Evolutionary conservation across 345 rosid genomes (phyloP), one percentile per base, ranked within the genome.

Genomic region (Corchorus capsularis): DNA sequence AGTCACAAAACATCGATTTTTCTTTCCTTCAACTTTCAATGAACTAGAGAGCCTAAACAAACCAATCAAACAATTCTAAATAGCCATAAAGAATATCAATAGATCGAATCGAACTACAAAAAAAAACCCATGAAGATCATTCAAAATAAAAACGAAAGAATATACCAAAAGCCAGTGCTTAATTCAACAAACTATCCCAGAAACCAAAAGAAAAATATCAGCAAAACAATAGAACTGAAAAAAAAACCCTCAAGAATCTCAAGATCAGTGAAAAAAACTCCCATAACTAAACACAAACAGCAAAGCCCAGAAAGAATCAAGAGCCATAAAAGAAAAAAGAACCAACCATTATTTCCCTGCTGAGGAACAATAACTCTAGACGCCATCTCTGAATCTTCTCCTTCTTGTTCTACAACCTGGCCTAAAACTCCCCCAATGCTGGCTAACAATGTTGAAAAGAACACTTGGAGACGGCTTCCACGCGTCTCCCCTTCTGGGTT

Each of bases 381-480:
- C 50, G 82, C 88, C 97, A 90, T 93, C 10, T n/a, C 73, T 39
- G 72, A 75, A 47, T 4, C 56, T 71, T 78, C 76, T 39, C 6
- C 43, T 62, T 66, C 78, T 8, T 71, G 71, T 75, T 83, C 86
- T 15, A 75, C 86, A 35, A 74, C 71, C 61, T 80, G 82, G 53
- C 85, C 83, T 50, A 91, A 80, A 34, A 86, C 91, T 78, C 88
- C 91, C 27, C 88, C 89, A 45, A 89, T 80, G 64, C 86, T 87
- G 0, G 90, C 79, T 9, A 90, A 79, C 50, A 90, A 62, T 10
- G 93, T 85, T 7, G 91, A 91, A 53, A 93, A 43, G 55, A 88
- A 89, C 71, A 73, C 88, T 45, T 84, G 94, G 88, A 90, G 93
- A 88, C 91, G 91, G 79, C 86, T 79, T 32, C 74, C 83, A 6